A percentile compares a stretch with the other conserved stretches of the same genome.
Evolutionary conservation across 805 yeast species (phyloP).

Genomic region (Pichia exigua): DNA sequence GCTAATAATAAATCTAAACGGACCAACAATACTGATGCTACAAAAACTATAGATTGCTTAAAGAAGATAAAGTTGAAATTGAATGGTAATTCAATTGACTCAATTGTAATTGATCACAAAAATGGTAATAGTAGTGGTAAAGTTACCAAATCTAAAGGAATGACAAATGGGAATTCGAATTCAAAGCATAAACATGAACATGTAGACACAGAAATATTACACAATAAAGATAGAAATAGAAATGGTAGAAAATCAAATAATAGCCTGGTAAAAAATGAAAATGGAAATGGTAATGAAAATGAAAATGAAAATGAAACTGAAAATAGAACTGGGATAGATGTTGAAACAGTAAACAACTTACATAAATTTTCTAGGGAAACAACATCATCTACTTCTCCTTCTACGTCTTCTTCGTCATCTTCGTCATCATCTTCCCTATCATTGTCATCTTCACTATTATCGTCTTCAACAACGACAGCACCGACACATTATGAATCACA

Average conservation of each 20-base stretch:
- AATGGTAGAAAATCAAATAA: not conserved
- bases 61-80: not conserved
- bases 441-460: not conserved
- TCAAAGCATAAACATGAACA: not conserved
- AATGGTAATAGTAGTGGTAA: not conserved
- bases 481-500: slow-evolving; percentile 4
- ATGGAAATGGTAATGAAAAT: too few species aligned
- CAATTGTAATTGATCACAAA: not conserved
- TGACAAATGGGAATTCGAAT: not conserved
- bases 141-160: not conserved
- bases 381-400: not conserved
- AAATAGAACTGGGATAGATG: not conserved
- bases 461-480: not conserved
- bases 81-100: not conserved
- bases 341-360: not conserved
- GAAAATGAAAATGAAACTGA: not conserved
- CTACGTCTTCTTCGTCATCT: not conserved
- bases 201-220: not conserved
- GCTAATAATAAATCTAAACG: not conserved
- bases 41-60: not conserved
- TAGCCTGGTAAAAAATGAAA: too few species aligned
- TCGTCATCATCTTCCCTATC: not conserved
- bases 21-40: not conserved
- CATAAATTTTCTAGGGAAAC: not conserved
- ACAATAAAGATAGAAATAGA: not conserved